Conservation (phyloP, 1,284 basidiomycete species). For the Microbotryum silenes-acaulis region DNA sequence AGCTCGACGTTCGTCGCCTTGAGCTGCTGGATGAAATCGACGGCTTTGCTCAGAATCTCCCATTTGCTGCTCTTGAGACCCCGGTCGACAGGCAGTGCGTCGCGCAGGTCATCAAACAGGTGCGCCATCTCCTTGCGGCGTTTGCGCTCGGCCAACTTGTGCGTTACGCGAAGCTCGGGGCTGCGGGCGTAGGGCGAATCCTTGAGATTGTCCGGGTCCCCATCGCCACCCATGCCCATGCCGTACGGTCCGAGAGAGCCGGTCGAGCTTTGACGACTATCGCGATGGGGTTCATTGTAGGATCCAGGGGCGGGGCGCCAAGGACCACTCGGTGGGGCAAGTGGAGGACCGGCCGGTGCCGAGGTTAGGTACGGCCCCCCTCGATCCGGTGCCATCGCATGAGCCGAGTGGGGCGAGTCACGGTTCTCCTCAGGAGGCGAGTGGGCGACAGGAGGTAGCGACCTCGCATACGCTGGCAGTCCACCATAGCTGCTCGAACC, state of each 20-base stretch:
- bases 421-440: too few species aligned
- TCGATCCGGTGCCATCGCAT: too few species aligned
- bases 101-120: conserved; percentile 84
- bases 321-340: neutral
- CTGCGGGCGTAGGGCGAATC: conserved; percentile 77
- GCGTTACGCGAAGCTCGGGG: conserved; percentile 82
- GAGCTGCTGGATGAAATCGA: conserved; percentile 72
- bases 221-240: too few species aligned
- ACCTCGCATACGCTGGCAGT: too few species aligned
- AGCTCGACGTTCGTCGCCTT: conserved; percentile 62
- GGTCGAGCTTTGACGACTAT: conserved; percentile 11
- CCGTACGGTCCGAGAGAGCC: conserved; percentile 22
- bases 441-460: too few species aligned
- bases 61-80: conserved; percentile 94
- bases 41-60: conserved; percentile 93
- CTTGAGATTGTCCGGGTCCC: conserved; percentile 5
- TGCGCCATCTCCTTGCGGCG: conserved; percentile 96
- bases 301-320: neutral
- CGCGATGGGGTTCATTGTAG: neutral
- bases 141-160: conserved; percentile 90
- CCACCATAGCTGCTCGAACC: neutral
- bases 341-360: neutral
- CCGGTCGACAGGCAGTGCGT: conserved; percentile 63
- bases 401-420: too few species aligned
- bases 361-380: too few species aligned